A percentile compares a stretch with the other conserved stretches of the same genome.
These are phyloP conservation scores for Erodium trifolium DNA, from an alignment of 441 rosid genomes.

Conservation along the genomic window DNA sequence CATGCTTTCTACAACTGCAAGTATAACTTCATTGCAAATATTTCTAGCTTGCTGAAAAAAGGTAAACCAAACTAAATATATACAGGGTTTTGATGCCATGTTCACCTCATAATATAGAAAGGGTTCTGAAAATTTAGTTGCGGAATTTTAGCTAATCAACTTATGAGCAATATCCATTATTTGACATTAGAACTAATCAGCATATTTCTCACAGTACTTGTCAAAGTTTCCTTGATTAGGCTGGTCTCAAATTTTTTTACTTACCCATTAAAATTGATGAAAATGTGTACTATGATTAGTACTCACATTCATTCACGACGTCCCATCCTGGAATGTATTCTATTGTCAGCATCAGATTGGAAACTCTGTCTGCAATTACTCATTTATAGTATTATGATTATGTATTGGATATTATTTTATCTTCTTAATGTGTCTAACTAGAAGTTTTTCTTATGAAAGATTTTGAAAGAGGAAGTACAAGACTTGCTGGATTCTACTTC, in stretches of 20 bases:
- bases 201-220: not conserved
- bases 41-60: not conserved
- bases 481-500: slow-evolving; percentile 77
- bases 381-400: not conserved
- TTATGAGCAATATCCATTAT: not conserved
- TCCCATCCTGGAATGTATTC: not conserved
- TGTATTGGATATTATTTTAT: slow-evolving; percentile 3
- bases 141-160: too few species aligned
- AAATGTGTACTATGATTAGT: not conserved
- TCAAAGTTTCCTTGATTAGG: not conserved
- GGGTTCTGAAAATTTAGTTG: too few species aligned
- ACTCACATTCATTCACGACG: not conserved
- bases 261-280: not conserved
- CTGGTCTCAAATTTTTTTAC: not conserved
- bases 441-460: slow-evolving; percentile 39
- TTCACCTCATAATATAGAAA: not conserved
- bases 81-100: not conserved
- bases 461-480: slow-evolving; percentile 92
- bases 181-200: not conserved
- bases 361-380: not conserved
- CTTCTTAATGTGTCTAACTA: slow-evolving; percentile 19
- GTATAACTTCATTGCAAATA: not conserved
- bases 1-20: not conserved
- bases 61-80: not conserved
- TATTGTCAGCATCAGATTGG: not conserved